Conservation (phyloP, 2,329 filamentous ascomycete species). For the Cercospora sp. region DNA sequence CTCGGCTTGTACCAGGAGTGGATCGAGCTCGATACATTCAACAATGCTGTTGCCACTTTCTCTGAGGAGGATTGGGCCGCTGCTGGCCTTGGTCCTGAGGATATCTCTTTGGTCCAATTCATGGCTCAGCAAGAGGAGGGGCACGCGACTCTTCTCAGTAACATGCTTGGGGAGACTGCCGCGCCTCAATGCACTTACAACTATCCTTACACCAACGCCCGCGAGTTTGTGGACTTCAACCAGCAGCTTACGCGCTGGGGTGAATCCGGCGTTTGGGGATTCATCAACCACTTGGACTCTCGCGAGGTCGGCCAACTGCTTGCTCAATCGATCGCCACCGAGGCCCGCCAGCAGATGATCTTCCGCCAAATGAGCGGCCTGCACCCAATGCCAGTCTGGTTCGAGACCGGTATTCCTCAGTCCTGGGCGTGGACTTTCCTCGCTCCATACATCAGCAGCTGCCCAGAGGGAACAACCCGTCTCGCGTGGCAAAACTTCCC, state of each 20-base stretch:
- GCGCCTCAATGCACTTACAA: slow-evolving; percentile 77
- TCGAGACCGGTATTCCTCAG: slow-evolving; percentile 75
- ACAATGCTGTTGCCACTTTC: slow-evolving; percentile 70
- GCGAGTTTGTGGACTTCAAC: slow-evolving; percentile 78
- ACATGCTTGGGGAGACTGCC: slow-evolving; percentile 71
- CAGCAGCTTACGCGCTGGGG: slow-evolving; percentile 83
- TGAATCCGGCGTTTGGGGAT: slow-evolving; percentile 78
- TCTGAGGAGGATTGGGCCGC: slow-evolving; percentile 67
- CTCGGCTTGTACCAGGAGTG: slow-evolving; percentile 79
- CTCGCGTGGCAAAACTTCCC: slow-evolving; percentile 86
- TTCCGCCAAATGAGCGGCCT: slow-evolving; percentile 81
- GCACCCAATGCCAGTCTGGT: slow-evolving; percentile 81
- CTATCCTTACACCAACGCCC: slow-evolving; percentile 73
- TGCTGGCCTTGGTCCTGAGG: slow-evolving; percentile 67
- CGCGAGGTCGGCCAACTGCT: slow-evolving; percentile 72
- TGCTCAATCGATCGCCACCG: slow-evolving; percentile 72
- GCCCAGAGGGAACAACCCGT: slow-evolving; percentile 70
- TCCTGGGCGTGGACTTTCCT: slow-evolving; percentile 82
- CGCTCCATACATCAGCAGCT: slow-evolving; percentile 77
- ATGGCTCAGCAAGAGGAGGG: slow-evolving; percentile 78
- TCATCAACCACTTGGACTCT: slow-evolving; percentile 74
- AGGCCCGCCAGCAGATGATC: slow-evolving; percentile 79
- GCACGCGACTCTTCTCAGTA: slow-evolving; percentile 73
- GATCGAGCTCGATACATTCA: slow-evolving; percentile 82
- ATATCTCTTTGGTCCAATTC: slow-evolving; percentile 69